Percentiles rank a stretch among this genome's conserved stretches.
These are phyloP conservation scores for Bolboschoenus planiculmis DNA, from an alignment of 176 grass and related monocot genomes.

Conservation along the genomic window DNA sequence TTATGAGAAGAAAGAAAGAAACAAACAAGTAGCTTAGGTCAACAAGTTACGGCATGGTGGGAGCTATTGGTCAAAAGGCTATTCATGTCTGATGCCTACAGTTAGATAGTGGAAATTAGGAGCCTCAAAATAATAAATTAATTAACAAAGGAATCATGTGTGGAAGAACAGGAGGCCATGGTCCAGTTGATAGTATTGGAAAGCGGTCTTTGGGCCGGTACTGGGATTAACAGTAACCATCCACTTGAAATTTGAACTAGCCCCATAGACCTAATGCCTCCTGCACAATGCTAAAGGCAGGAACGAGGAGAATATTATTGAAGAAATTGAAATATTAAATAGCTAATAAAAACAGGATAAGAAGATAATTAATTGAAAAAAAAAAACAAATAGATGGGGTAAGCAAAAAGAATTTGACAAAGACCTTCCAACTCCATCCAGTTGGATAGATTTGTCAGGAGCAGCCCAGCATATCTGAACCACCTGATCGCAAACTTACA, in stretches of 20 bases:
- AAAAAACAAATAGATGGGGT: too few species aligned
- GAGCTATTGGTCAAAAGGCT: background rate
- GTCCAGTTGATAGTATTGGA: background rate
- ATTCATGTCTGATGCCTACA: background rate
- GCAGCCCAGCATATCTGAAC: too few species aligned
- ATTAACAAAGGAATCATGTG: background rate
- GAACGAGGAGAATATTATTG: too few species aligned
- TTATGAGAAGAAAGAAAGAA: constrained; percentile 5
- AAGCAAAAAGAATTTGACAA: too few species aligned
- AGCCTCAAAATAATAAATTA: background rate
- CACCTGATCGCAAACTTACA: too few species aligned
- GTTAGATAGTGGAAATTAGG: background rate
- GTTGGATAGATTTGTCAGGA: too few species aligned
- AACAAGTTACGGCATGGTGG: background rate
- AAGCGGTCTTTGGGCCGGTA: background rate
- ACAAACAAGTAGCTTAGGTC: background rate
- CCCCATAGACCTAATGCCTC: background rate
- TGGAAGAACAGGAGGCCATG: background rate
- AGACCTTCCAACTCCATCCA: too few species aligned
- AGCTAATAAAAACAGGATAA: too few species aligned
- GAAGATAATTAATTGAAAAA: too few species aligned
- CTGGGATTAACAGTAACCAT: background rate
- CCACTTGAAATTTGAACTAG: background rate
- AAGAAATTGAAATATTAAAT: too few species aligned
- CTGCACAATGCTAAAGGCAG: background rate